These are phyloP conservation scores for Eleusine indica DNA, from an alignment of 176 grass and related monocot genomes.

Conservation along the genomic window DNA sequence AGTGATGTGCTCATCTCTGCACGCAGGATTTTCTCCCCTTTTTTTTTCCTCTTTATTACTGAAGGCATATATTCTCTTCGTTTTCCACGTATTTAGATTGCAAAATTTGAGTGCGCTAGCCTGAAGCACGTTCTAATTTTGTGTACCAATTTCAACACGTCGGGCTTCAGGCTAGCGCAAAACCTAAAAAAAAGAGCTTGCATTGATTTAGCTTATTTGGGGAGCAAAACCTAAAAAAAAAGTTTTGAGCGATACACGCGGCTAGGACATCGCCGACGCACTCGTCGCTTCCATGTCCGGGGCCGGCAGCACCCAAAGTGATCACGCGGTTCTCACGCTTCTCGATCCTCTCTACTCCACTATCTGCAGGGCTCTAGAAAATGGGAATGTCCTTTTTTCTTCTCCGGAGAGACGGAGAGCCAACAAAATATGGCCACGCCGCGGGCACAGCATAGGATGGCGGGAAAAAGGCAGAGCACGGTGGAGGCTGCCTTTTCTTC, in stretches of 20 bases:
- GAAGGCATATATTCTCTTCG: constrained; percentile 22
- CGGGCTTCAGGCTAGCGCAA: too few species aligned
- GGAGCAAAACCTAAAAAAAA: not conserved
- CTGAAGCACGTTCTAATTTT: not conserved
- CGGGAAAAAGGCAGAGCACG: constrained; percentile 1
- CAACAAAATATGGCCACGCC: not conserved
- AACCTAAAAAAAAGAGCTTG: not conserved
- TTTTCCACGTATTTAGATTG: not conserved
- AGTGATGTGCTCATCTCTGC: constrained; percentile 6
- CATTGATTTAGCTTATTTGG: not conserved
- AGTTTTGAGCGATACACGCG: not conserved
- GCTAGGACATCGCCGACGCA: not conserved
- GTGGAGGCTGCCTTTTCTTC: constrained; percentile 7
- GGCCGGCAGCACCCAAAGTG: not conserved
- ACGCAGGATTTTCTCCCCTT: not conserved
- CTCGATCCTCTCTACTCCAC: not conserved
- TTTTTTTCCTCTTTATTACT: not conserved
- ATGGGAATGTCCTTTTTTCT: not conserved
- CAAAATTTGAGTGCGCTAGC: not conserved
- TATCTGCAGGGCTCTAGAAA: constrained; percentile 19
- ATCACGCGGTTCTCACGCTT: constrained; percentile 32
- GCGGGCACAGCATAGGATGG: not conserved
- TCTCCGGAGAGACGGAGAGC: not conserved
- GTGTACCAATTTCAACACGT: not conserved
- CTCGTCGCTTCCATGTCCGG: not conserved